Evolutionary conservation across 2,329 filamentous ascomycete genomes (phyloP), one percentile per base, ranked within the genome.

Genomic region (Fusarium gaditjirri): DNA sequence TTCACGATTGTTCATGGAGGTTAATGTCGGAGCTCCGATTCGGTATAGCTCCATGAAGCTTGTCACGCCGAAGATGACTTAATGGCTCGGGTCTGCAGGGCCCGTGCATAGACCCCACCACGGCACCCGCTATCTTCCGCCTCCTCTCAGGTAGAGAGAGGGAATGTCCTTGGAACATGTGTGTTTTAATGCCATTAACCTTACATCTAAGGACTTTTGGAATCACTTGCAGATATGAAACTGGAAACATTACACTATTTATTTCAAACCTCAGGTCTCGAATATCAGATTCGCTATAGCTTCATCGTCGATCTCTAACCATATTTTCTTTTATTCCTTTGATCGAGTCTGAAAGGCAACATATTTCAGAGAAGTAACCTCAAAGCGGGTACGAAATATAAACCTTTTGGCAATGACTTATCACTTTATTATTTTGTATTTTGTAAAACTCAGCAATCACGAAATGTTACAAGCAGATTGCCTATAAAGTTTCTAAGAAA

Each of bases 41-140:
- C 35, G 72, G 75, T 49, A 78, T 77, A 77, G 76, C 76, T 78
- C 61, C 70, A 54, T 74, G 67, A 71, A 76, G 73, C 66, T 77
- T 65, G 73, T 68, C 62, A 72, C 74, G 63, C 69, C 71, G 72
- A 74, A 68, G 61, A 76, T 68, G 73, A 74, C 68, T 64, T 74
- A 68, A 72, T 75, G 71, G 75, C 72, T 76, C 70, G 65, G 61
- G 47, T 66, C 68, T 35, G 35, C 47, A 46, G 70, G 75, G 73
- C 46, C 73, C 71, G 75, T 77, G 76, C 75, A 36, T n/a, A 17
- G 36, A 27, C 27, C 61, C 61, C 61, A 58, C 68, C 61, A 64
- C 59, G 50, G 10, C 39, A 46, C 55, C 68, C 49, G 63, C 52
- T 47, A 64, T 58, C 63, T 55, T 69, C 53, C 54, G 68, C 21